A percentile compares a stretch with the other conserved stretches of the same genome.
phyloP scores from a whole-genome alignment of 208 protist species.

The Naegleria fowleri region DNA sequence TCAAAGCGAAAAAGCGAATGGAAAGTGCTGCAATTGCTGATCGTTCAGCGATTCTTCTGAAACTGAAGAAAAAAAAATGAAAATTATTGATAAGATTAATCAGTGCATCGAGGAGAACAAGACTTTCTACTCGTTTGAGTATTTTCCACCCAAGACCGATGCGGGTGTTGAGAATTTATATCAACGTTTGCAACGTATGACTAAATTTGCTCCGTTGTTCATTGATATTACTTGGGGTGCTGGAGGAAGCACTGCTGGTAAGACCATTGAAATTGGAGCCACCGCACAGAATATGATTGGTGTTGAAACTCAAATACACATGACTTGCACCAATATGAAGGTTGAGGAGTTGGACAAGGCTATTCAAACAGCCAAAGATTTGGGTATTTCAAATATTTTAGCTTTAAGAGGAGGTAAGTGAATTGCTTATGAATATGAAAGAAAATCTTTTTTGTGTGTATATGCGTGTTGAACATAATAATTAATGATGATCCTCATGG shows the following conservation, averaged over 20 bases:
- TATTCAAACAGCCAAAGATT: constrained; percentile 65
- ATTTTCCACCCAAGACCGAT: constrained; percentile 87
- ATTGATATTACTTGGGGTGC: constrained; percentile 93
- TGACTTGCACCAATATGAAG: constrained; percentile 89
- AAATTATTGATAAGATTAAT: constrained; percentile 75
- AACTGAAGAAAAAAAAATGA: constrained; percentile 32
- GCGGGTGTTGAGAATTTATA: constrained; percentile 70
- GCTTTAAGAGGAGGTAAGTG: constrained; percentile 77
- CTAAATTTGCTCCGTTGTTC: constrained; percentile 70
- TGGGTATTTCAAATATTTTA: constrained; percentile 90
- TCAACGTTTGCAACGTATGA: constrained; percentile 67
- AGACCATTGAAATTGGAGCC: constrained; percentile 67
- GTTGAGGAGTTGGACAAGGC: constrained; percentile 58
- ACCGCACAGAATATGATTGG: constrained; percentile 65
- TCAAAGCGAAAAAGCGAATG: too few relatives aligned
- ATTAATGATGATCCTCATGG: too few relatives aligned
- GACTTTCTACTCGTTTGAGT: constrained; percentile 84
- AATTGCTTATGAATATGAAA: neutral
- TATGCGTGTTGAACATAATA: too few relatives aligned
- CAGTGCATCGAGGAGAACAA: constrained; percentile 43
- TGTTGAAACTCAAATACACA: constrained; percentile 80
- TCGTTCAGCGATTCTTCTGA: too few relatives aligned
- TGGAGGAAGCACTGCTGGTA: constrained; percentile 71
- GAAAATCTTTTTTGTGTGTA: neutral
- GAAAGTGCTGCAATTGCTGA: too few relatives aligned